phyloP scores from a whole-genome alignment of 2,329 filamentous ascomycete genomes.

The Phaeoacremonium minimum region DNA sequence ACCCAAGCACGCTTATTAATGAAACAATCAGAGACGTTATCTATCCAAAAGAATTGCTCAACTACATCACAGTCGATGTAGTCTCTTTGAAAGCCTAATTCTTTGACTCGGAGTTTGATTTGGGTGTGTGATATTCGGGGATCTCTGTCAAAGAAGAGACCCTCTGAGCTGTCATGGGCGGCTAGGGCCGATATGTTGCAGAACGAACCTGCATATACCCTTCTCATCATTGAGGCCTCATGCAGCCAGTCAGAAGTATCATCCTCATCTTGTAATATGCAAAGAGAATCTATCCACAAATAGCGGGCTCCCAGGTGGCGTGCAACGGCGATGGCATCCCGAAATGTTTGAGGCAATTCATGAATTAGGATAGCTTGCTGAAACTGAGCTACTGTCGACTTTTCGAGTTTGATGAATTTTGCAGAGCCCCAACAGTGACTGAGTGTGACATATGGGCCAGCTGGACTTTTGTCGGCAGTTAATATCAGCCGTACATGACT shows the following conservation, averaged over 20 bases:
- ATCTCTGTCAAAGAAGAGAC: constrained; percentile 2
- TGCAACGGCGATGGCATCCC: constrained; percentile 1
- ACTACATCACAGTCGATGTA: background rate
- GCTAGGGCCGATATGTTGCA: constrained; percentile 13
- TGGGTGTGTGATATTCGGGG: background rate
- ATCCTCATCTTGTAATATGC: constrained; percentile 3
- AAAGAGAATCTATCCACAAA: constrained; percentile 9
- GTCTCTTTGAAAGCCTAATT: background rate
- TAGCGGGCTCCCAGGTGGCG: constrained; percentile 4
- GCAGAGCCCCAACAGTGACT: constrained; percentile 4
- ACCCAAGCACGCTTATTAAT: constrained; percentile 16
- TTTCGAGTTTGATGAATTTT: background rate
- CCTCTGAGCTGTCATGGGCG: constrained; percentile 6
- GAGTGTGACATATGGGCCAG: constrained; percentile 1
- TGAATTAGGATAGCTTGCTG: background rate
- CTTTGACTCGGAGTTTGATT: background rate
- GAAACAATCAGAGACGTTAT: background rate
- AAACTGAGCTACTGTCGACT: background rate
- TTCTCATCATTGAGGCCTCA: constrained; percentile 11
- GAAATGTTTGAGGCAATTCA: background rate
- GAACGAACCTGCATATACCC: constrained; percentile 12
- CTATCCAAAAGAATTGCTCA: background rate
- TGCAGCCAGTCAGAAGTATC: constrained; percentile 11
- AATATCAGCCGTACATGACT: background rate
- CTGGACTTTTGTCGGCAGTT: background rate